Evolutionary conservation across 2,329 filamentous ascomycete species (phyloP), one percentile per base, ranked within the genome.

Genomic region (Exutisphaerella laricina): DNA sequence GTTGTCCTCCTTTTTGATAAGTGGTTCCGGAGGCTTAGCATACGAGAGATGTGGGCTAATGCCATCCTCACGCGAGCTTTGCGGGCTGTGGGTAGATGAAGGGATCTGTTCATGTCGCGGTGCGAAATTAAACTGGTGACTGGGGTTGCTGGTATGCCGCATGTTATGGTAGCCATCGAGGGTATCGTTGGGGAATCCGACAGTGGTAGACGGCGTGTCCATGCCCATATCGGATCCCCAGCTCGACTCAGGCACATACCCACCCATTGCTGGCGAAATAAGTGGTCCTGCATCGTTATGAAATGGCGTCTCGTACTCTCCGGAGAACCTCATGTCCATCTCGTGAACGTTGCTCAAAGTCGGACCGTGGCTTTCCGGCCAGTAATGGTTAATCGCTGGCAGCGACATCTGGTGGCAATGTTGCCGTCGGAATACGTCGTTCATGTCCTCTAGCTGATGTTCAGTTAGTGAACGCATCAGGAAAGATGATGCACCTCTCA

Each of bases 211-310:
- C 7, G 59, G 58, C 23, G 59, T 58, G 29, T 42, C 49, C 43
- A 61, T 55, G 21, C 60, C 59, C 39, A 59, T 51, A 35, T 60
- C 57, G 4, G 54, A 55, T 9, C 41, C 49, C 56, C 53, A 56
- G 26, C 42, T 48, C 13, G 50, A 39, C 12, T 59, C 57, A 9
- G 43, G 48, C n/a, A 50, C 46, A 26, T 56, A 59, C 8, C 20
- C 20, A 25, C 47, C 43, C 42, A 55, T 51, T 29, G 45, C 45
- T 17, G 56, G 50, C 4, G 56, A 56, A 28, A 58, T 50, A 26
- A 59, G 43, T 7, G 48, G 43, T 30, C 47, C 49, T 12, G 51
- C 36, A 37, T 45, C 42, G 37, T 37, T 44, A 29, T 43, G 39
- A 38, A 50, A 54, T 13, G 54, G 34, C 12, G 49, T 49, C 9